Base-by-base conservation (phyloP, 257 asterid genomes). In the Solanum lycopersicoides region DNA sequence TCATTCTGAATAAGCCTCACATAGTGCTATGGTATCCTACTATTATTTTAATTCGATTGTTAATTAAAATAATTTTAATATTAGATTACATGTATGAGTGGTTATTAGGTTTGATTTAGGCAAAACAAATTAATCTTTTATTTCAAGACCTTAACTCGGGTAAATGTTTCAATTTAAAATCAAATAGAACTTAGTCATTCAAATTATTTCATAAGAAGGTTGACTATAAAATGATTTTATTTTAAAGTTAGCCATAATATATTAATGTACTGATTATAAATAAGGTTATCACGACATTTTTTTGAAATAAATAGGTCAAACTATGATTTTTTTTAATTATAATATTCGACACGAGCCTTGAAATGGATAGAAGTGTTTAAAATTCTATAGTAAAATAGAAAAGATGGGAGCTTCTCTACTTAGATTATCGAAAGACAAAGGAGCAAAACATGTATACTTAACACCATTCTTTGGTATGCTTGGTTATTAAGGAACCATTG, bases 321-420 rank as follows among this genome's bases (percentile, higher is more conserved):
- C 5, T 35, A 35, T 35, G 37, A 35, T 3, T 35, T 35, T 35
- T 35, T 35, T 35, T 35, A 35, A 35, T 35, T 35, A 35, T 35
- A 35, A 35, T 35, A 35, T 35, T 35, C 37, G 6, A 35, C 37
- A 4, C 37, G 37, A 5, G 4, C 37, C 6, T 35, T 35, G 37
- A 94, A 88, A 94, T 95, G 98, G 98, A 94, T 84, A 94, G 93
- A 21, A 88, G 91, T 35, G 88, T 82, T 66, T 94, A 92, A 56
- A 92, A 94, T 83, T 87, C 92, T 9, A 87, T 93, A 71, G 95
- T 88, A 8, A 93, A 94, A 83, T 95, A 97, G 98, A 97, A 30
- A 95, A 91, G 88, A 93, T 93, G 89, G 97, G 98, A 79, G 92
- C 96, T 12, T 95, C 65, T 56, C 65, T 56, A 56, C 60, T 35